Conservation (phyloP, 371 early-diverging fungal genomes). For the Syncephalastrum sp. region DNA sequence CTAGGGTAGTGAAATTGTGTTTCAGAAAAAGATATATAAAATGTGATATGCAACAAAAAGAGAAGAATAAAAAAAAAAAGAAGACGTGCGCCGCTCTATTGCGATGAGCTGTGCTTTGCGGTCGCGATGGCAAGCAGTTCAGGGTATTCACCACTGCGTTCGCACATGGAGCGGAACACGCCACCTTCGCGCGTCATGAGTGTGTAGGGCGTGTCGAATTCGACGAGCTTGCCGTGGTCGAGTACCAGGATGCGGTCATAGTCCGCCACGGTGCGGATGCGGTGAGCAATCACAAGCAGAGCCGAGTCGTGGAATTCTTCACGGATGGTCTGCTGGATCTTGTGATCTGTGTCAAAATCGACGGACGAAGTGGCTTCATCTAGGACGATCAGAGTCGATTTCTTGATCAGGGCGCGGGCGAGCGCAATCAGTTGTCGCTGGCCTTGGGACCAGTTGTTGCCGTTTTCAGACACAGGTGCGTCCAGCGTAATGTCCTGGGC, state of each 20-base stretch:
- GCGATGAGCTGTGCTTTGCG: conserved; percentile 16
- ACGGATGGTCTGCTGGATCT: conserved; percentile 82
- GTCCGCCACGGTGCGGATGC: conserved; percentile 87
- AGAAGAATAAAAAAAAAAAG: conserved; percentile 1
- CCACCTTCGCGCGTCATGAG: conserved; percentile 56
- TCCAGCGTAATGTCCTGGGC: conserved; percentile 57
- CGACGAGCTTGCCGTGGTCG: conserved; percentile 77
- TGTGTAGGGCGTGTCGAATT: conserved; percentile 67
- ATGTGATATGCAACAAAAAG: neutral
- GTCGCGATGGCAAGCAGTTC: conserved; percentile 42
- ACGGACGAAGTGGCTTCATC: conserved; percentile 88
- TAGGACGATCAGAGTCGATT: conserved; percentile 74
- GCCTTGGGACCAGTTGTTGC: conserved; percentile 83
- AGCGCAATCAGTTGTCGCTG: conserved; percentile 88
- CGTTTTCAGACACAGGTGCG: conserved; percentile 65
- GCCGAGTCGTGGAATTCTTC: conserved; percentile 65
- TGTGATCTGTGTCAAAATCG: conserved; percentile 74
- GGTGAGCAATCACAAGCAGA: conserved; percentile 77
- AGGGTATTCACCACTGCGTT: conserved; percentile 63
- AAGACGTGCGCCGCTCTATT: neutral
- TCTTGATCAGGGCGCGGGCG: conserved; percentile 80
- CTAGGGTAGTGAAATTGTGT: no score
- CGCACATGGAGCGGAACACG: conserved; percentile 65
- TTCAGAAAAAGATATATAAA: no score
- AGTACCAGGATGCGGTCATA: conserved; percentile 86